phyloP scores from a whole-genome alignment of 805 yeast species.

The Ogataea populi-albae region DNA sequence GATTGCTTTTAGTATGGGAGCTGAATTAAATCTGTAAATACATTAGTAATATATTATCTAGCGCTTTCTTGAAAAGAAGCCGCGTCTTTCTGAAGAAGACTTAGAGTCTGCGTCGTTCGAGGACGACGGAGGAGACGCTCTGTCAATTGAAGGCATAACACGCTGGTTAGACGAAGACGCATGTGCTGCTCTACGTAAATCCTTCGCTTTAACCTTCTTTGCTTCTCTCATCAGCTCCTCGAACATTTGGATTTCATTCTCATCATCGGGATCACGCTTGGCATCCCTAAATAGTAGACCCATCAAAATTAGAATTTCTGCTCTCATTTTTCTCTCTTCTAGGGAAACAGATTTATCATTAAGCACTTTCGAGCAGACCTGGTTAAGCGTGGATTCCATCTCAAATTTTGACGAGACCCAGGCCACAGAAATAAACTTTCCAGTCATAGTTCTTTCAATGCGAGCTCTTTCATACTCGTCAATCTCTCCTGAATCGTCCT shows the following conservation, averaged over 20 bases:
- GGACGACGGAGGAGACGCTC: slow-evolving; percentile 2
- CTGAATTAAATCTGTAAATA: too few species aligned
- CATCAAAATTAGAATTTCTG: slow-evolving; percentile 56
- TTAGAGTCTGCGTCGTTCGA: slow-evolving; percentile 4
- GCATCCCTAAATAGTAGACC: slow-evolving; percentile 62
- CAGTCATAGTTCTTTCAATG: slow-evolving; percentile 70
- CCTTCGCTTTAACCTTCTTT: slow-evolving; percentile 27
- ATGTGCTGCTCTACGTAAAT: slow-evolving; percentile 25
- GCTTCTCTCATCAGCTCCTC: slow-evolving; percentile 51
- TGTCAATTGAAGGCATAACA: slow-evolving; percentile 4
- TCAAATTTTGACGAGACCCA: slow-evolving; percentile 83
- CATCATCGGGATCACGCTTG: slow-evolving; percentile 64
- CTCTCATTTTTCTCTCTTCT: slow-evolving; percentile 52
- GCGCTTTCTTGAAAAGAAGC: slow-evolving; percentile 14
- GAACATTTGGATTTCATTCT: slow-evolving; percentile 72
- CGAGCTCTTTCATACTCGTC: slow-evolving; percentile 52
- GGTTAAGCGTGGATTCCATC: slow-evolving; percentile 67
- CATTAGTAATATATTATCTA: slow-evolving; percentile 1
- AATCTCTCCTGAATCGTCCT: slow-evolving; percentile 38
- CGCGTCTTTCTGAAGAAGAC: slow-evolving; percentile 7
- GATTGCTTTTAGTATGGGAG: too few species aligned
- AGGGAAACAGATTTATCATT: slow-evolving; percentile 52
- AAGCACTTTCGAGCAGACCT: slow-evolving; percentile 65
- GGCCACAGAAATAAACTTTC: slow-evolving; percentile 78
- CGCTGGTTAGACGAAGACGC: slow-evolving; percentile 2